Evolutionary conservation across 768 basidiomycete species (phyloP).

Genomic region (Termitomyces sp.): DNA sequence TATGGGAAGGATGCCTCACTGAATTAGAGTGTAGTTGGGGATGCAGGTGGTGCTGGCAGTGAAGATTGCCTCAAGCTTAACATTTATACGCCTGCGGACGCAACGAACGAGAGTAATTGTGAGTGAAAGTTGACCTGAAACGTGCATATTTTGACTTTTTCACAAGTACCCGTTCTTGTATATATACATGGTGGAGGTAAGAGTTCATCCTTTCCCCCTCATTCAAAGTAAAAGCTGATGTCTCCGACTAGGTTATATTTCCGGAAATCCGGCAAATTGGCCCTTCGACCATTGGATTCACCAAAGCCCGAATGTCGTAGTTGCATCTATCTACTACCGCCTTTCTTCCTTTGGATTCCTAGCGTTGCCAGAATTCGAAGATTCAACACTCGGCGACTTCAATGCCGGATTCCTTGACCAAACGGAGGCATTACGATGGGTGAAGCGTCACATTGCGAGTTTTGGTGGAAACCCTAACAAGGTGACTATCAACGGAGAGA

Average conservation of each 20-base stretch:
- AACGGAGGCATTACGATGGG: slow-evolving; percentile 59
- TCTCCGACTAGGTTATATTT: slow-evolving; percentile 39
- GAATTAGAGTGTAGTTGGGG: slow-evolving; percentile 31
- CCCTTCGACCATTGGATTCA: slow-evolving; percentile 64
- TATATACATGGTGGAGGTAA: slow-evolving; percentile 48
- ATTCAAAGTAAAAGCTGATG: neutral
- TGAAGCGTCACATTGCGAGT: slow-evolving; percentile 50
- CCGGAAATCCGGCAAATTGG: slow-evolving; percentile 60
- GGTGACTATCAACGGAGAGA: slow-evolving; percentile 60
- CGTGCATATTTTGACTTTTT: neutral
- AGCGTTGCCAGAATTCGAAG: slow-evolving; percentile 41
- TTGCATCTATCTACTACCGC: slow-evolving; percentile 65
- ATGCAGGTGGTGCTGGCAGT: slow-evolving; percentile 58
- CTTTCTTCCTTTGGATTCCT: slow-evolving; percentile 63
- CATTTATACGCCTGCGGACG: slow-evolving; percentile 50
- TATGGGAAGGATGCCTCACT: neutral
- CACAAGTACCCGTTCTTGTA: slow-evolving; percentile 38
- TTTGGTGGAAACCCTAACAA: slow-evolving; percentile 61
- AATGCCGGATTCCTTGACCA: slow-evolving; percentile 39
- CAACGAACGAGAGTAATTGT: slow-evolving; percentile 43
- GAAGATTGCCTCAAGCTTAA: slow-evolving; percentile 70
- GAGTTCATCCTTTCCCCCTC: neutral
- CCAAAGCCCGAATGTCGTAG: slow-evolving; percentile 55
- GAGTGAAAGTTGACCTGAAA: slow-evolving; percentile 15
- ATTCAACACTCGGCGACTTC: slow-evolving; percentile 24